Evolutionary conservation across 2,329 filamentous ascomycete species (phyloP), one percentile per base, ranked within the genome.

Genomic region (Lasiodiplodia gonubiensis): DNA sequence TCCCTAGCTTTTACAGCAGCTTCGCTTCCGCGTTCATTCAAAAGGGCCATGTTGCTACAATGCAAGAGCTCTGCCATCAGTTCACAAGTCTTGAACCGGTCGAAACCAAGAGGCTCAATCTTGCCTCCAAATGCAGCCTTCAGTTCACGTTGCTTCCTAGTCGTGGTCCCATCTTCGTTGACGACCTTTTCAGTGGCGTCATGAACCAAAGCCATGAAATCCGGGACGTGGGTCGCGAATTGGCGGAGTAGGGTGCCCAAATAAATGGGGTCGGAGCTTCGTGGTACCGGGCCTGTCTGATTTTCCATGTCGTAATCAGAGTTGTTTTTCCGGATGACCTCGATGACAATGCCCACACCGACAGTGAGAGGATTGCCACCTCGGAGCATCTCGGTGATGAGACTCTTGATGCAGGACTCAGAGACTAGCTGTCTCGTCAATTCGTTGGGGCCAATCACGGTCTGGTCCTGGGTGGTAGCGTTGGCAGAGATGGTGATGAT

Each of bases 401-500:
- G 86, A 68, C 89, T 89, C 75, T 94, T 87, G 63, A 97, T 89
- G 73, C 94, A 98, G 18, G 88, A 81, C 70, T 91, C 88, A 0
- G 95, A 98, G 1, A 99, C 95, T 4, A 99, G 86, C 80, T 99
- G 93, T 49, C 95, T 90, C 5, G 95, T 99, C 60, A 99, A 86
- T 76, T 97, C 95, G 77, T 99, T 99, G 4, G 95, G 95, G 3
- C 95, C 95, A 76, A 99, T 98, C 74, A 96, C 97, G n/a, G 94
- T 95, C 77, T 97, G 94, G 75, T 99, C 95, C 75, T 97, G 97
- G 73, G 97, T 95, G 1, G 94, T 97, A 3, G 95, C 95, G 76
- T 99, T 99, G 69, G 95, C 95, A 1, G 95, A 98, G 68, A 99
- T 97, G 30, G 95, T 99, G 72, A 99, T 98, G 76, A 99, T 97